A percentile compares a stretch with the other conserved stretches of the same genome.
phyloP scores from a whole-genome alignment of 1,284 basidiomycete species.

The Melampsora abietis-canadensis region DNA sequence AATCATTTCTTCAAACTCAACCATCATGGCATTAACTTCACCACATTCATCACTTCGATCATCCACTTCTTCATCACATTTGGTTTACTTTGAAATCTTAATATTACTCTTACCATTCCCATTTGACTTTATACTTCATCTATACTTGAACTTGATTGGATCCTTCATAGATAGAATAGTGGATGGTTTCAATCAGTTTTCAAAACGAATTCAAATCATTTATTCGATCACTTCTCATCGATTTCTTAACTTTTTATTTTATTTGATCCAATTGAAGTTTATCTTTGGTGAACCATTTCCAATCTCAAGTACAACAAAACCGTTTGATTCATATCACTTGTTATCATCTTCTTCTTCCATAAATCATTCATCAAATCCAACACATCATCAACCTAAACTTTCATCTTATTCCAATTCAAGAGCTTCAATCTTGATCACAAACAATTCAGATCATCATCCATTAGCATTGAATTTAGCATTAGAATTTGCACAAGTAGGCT shows the following conservation, averaged over 20 bases:
- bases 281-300: background rate
- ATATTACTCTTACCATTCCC: background rate
- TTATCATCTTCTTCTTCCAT: background rate
- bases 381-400: background rate
- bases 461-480: background rate
- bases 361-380: background rate
- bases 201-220: background rate
- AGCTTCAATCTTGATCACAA: constrained; percentile 20
- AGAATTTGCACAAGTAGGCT: constrained; percentile 2
- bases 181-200: background rate
- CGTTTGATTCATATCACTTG: background rate
- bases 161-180: background rate
- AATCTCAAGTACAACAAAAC: background rate
- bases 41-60: background rate
- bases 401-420: constrained; percentile 1
- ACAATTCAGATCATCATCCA: constrained; percentile 14
- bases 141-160: background rate
- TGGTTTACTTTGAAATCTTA: background rate
- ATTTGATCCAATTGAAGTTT: background rate
- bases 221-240: background rate
- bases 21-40: background rate
- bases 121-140: background rate
- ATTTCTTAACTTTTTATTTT: background rate
- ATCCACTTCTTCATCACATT: background rate
- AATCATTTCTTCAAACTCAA: too few species aligned